Evolutionary conservation across 129 eudicot genomes (phyloP).

Genomic region (Helianthus annuus): DNA sequence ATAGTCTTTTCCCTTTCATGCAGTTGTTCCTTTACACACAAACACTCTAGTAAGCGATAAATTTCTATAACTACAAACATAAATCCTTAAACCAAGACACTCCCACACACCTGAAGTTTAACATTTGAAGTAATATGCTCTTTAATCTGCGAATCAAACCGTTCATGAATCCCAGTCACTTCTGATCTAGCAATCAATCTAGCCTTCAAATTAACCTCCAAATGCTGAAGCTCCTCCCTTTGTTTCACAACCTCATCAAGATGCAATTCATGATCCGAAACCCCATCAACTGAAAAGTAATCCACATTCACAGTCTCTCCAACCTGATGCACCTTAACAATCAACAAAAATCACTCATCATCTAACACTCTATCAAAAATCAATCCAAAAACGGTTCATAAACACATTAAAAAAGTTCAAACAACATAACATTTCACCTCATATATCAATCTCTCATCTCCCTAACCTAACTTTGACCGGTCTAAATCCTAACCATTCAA

Average conservation of each 20-base stretch:
- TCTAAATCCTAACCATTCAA: constrained; percentile 47
- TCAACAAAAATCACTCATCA: constrained; percentile 42
- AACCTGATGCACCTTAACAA: constrained; percentile 65
- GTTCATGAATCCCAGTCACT: constrained; percentile 62
- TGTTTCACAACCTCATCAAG: constrained; percentile 66
- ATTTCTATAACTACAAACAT: background rate
- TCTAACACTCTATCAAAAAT: background rate
- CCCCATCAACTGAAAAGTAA: constrained; percentile 57
- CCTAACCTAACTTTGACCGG: constrained; percentile 59
- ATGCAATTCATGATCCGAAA: constrained; percentile 57
- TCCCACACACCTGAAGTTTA: constrained; percentile 67
- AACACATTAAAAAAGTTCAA: background rate
- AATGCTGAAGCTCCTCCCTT: constrained; percentile 75
- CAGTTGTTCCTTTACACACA: constrained; percentile 55
- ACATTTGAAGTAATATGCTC: constrained; percentile 64
- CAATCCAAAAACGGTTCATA: background rate
- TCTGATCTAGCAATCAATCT: constrained; percentile 72
- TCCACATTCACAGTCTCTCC: constrained; percentile 60
- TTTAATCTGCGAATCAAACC: constrained; percentile 70
- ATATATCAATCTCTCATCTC: constrained; percentile 71
- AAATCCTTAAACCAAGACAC: background rate
- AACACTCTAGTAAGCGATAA: background rate
- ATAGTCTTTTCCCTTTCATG: constrained; percentile 63
- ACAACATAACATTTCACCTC: constrained; percentile 49
- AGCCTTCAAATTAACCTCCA: constrained; percentile 79